Percentiles rank a stretch among this genome's conserved stretches.
Evolutionary conservation across 2,329 filamentous ascomycete species (phyloP).

Genomic region (Nemania sp.): DNA sequence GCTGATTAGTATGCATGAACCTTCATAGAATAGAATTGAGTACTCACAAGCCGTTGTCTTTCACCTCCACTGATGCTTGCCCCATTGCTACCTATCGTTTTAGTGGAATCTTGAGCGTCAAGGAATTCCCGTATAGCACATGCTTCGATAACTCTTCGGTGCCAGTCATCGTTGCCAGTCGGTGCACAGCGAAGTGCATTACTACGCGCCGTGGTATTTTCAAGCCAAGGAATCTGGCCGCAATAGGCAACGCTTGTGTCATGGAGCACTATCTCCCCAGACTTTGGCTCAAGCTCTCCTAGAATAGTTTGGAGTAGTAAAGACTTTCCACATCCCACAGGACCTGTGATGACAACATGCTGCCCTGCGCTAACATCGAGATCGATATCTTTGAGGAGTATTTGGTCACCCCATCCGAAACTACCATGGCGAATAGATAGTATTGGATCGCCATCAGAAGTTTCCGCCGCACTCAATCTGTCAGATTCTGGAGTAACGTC

Average conservation of each 20-base stretch:
- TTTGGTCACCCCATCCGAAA: not conserved
- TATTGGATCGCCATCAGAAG: not conserved
- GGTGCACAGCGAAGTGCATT: not conserved
- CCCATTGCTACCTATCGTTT: not conserved
- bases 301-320: not conserved
- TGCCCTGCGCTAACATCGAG: not conserved
- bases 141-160: not conserved
- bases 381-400: not conserved
- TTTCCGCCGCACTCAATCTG: not conserved
- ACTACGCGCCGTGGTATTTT: not conserved
- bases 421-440: not conserved
- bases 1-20: not conserved
- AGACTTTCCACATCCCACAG: constrained; percentile 1
- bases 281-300: not conserved
- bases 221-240: not conserved
- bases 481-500: not conserved
- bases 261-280: constrained; percentile 1
- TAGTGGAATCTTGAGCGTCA: not conserved
- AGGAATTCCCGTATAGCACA: not conserved
- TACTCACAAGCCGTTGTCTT: not conserved
- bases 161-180: not conserved
- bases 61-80: not conserved
- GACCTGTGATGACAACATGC: not conserved
- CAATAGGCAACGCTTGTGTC: not conserved
- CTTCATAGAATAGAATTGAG: not conserved